These are phyloP conservation scores for Phytophthora capsici DNA, from an alignment of 352 stramenopile genomes.

Conservation along the genomic window DNA sequence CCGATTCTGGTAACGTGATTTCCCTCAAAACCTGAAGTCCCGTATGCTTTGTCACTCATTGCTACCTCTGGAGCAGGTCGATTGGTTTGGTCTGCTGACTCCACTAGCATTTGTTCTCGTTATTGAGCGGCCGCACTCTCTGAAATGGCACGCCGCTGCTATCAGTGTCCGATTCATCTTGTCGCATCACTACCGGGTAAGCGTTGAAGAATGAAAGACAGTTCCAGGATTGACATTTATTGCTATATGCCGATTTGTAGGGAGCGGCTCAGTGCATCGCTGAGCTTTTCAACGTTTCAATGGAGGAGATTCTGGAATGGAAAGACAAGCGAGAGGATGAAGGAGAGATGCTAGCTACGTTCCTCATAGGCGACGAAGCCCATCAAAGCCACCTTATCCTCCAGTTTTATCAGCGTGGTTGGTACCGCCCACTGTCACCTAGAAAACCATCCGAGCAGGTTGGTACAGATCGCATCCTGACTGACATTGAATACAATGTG, in stretches of 20 bases:
- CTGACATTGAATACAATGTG: slow-evolving; percentile 37
- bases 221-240: background rate
- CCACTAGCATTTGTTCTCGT: slow-evolving; percentile 67
- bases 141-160: slow-evolving; percentile 70
- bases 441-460: slow-evolving; percentile 21
- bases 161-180: slow-evolving; percentile 62
- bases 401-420: slow-evolving; percentile 63
- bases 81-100: slow-evolving; percentile 50
- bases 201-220: background rate
- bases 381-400: slow-evolving; percentile 44
- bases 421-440: slow-evolving; percentile 42
- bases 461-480: slow-evolving; percentile 24
- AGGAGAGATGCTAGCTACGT: slow-evolving; percentile 32
- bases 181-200: slow-evolving; percentile 33
- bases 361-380: slow-evolving; percentile 44
- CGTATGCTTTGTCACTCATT: slow-evolving; percentile 3
- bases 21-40: background rate
- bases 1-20: slow-evolving; percentile 47
- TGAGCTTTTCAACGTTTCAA: slow-evolving; percentile 31
- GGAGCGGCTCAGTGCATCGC: slow-evolving; percentile 13
- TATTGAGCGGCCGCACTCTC: slow-evolving; percentile 50
- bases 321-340: slow-evolving; percentile 25
- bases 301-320: slow-evolving; percentile 25
- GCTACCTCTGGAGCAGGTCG: slow-evolving; percentile 25
- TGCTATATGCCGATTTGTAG: no score